Conservation (phyloP, 495 filamentous ascomycete species). For the Tuber aestivum region DNA sequence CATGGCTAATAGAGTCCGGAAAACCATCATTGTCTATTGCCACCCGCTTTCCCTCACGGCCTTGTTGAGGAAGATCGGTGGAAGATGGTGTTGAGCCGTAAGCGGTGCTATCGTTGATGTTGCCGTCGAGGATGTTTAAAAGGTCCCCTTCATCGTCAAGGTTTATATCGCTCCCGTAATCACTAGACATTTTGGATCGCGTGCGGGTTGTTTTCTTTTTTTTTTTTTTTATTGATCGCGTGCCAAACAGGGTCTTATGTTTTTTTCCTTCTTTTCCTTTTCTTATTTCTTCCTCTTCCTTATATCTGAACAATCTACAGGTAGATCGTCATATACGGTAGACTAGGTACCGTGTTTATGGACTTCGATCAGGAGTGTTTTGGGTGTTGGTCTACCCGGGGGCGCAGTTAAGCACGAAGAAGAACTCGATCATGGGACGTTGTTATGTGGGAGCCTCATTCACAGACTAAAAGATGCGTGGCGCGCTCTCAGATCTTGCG, state of each 20-base stretch:
- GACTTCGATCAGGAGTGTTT: background rate
- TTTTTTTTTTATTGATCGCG: too few species aligned
- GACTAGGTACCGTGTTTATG: background rate
- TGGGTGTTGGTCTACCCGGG: background rate
- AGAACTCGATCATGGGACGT: background rate
- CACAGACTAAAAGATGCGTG: background rate
- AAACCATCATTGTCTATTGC: constrained; percentile 5
- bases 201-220: background rate
- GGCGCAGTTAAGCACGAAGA: background rate
- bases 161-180: constrained; percentile 46
- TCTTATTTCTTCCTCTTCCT: background rate
- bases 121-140: constrained; percentile 29
- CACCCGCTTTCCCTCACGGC: constrained; percentile 10
- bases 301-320: background rate
- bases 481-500: background rate
- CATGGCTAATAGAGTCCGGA: constrained; percentile 21
- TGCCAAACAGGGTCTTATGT: too few species aligned
- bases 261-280: background rate
- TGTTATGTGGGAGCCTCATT: background rate
- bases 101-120: constrained; percentile 7
- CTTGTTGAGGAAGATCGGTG: background rate
- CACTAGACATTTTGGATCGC: constrained; percentile 25
- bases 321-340: background rate
- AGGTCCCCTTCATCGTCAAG: constrained; percentile 13
- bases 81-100: background rate